Evolutionary conservation across 2,329 filamentous ascomycete species (phyloP), one percentile per base, ranked within the genome.

Genomic region (Clonostachys rosea): DNA sequence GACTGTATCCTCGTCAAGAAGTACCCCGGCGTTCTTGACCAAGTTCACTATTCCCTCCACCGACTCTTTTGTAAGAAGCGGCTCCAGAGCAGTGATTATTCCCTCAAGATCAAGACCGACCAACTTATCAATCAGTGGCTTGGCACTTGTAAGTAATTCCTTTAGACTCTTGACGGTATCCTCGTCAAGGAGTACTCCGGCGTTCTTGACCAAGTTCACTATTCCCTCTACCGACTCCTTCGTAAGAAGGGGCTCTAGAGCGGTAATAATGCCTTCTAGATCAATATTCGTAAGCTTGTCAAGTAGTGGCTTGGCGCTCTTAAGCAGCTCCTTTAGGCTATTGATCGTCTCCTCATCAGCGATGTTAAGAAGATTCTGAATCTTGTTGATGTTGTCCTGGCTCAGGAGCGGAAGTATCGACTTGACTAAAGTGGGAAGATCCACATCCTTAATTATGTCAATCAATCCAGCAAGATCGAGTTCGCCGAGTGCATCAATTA

Each of bases 301-400:
- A 39, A 51, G 16, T 67, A 53, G 5, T 60, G 59, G 7, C 56
- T 43, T 69, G 24, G 24, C 64, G 2, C 58, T 56, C 3, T 70
- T 44, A 10, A 71, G 59, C 7, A 59, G 59, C 20, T 58, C 55
- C 3, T 68, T 56, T 37, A 68, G 58, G n/a, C 62, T 56, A 35
- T 67, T 53, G 36, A 65, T 40, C 34, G 50, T 42, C 17, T 70
- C 57, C 5, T 50, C 48, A 4, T 59, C 64, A 12, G 65, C 68
- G 16, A 67, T 69, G 20, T 51, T 55, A 5, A 70, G 50, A 7
- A 70, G 54, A 10, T 41, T 54, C 5, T 65, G 57, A n/a, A 70
- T 57, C 36, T 58, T 60, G 36, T 59, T 56, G 35, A 68, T 57
- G 5, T 65, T 60, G 30, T 60, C 52, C 12, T 57, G 52, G 3